Evolutionary conservation across 2,329 filamentous ascomycete species (phyloP).

Genomic region (Didymella pomorum): DNA sequence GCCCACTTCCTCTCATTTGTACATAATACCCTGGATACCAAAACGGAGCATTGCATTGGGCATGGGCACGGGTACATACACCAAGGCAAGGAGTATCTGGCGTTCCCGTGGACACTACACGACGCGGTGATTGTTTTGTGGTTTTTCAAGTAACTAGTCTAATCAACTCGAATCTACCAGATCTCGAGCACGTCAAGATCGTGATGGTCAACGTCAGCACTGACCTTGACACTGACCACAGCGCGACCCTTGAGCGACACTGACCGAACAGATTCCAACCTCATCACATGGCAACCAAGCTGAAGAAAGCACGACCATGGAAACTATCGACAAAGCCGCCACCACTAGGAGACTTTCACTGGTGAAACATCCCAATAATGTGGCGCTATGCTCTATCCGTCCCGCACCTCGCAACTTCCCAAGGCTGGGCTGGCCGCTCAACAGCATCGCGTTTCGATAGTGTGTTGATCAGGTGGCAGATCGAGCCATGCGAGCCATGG

Average conservation of each 20-base stretch:
- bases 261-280: background rate
- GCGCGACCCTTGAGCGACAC: background rate
- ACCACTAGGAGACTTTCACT: slow-evolving; percentile 10
- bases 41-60: slow-evolving; percentile 24
- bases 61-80: slow-evolving; percentile 8
- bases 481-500: background rate
- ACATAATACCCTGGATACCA: slow-evolving; percentile 30
- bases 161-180: slow-evolving; percentile 13
- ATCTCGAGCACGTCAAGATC: background rate
- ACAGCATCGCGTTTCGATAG: slow-evolving; percentile 13
- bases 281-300: background rate
- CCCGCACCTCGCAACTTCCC: background rate
- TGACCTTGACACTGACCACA: background rate
- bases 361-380: slow-evolving; percentile 15
- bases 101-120: slow-evolving; percentile 15
- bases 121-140: slow-evolving; percentile 12
- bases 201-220: background rate
- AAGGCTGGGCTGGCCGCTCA: background rate
- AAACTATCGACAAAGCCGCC: slow-evolving; percentile 14
- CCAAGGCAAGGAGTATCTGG: slow-evolving; percentile 14
- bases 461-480: background rate
- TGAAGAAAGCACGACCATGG: background rate
- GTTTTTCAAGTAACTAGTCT: slow-evolving; percentile 15
- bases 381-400: slow-evolving; percentile 6
- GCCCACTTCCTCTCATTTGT: slow-evolving; percentile 3